Evolutionary conservation across 2,329 filamentous ascomycete species (phyloP), one percentile per base, ranked within the genome.

Genomic region (Colletotrichum shisoi): DNA sequence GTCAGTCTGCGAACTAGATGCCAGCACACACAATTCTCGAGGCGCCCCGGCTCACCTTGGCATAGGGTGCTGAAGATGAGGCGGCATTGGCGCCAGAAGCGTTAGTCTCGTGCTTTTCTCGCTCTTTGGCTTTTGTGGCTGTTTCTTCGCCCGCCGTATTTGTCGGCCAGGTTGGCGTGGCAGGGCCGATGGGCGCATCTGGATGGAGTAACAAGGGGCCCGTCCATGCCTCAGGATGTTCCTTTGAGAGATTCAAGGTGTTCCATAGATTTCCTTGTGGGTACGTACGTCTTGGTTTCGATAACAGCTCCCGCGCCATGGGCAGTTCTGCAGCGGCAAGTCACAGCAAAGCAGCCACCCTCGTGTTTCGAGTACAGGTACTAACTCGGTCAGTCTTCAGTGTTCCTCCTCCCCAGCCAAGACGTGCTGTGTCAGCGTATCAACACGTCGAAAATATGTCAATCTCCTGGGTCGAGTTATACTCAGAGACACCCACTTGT

Each of bases 71-170:
- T 17, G 19, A 49, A 54, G 54, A 13, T 19, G 39, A 17, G 24
- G 19, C 21, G 57, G 48, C 53, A 57, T 58, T 44, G 52, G 61
- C 53, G 46, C 40, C 53, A 44, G 40, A 12, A 56, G 52, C 24
- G 37, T 44, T 59, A 46, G 61, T 34, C 24, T 60, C 61, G 54
- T 65, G 37, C 27, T 54, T 27, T 59, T 62, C 44, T 65, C 49
- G 65, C 24, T 46, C 61, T 65, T 65, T 65, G 61, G 48, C 54
- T 49, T 48, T 65, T 39, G 27, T 59, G 44, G 65, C 61, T 49
- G 46, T 52, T 67, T 46, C 40, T 42, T 53, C 21, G 31, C 7
- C 31, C 31, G 8, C 31, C 31, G 31, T 34, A 34, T 21, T 40
- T 19, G 27, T 56, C 54, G 42, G 42, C 53, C 64, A 64, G 61